Conservation (phyloP, 2,329 filamentous ascomycete genomes). For the Penicillium freii region DNA sequence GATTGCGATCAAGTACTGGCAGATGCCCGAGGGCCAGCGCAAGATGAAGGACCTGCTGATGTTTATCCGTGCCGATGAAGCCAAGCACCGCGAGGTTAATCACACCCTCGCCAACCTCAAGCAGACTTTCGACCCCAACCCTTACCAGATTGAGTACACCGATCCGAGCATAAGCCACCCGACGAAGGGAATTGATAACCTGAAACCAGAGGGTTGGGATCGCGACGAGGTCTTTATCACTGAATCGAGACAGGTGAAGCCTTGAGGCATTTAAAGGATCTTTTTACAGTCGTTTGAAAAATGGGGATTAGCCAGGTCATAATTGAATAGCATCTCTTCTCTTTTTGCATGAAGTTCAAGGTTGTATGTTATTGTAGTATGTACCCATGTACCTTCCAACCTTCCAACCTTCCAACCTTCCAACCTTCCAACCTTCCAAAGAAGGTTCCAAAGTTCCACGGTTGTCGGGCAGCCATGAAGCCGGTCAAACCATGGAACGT, state of each 20-base stretch:
- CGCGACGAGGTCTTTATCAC: conserved; percentile 68
- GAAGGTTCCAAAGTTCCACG: neutral
- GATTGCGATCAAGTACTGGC: conserved; percentile 89
- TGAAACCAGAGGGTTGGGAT: conserved; percentile 75
- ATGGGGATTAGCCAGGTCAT: neutral
- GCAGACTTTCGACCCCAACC: conserved; percentile 84
- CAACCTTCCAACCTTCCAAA: neutral
- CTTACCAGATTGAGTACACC: conserved; percentile 82
- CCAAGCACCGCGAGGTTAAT: conserved; percentile 89
- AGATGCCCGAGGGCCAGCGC: conserved; percentile 79
- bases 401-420: neutral
- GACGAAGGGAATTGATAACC: conserved; percentile 63
- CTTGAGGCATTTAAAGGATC: neutral
- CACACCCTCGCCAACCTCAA: conserved; percentile 89
- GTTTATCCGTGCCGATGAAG: conserved; percentile 88
- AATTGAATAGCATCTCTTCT: conserved; percentile 8
- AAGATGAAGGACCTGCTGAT: conserved; percentile 84
- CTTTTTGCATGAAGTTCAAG: neutral
- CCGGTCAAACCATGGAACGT: conserved; percentile 18
- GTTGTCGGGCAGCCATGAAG: neutral
- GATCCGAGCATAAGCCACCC: conserved; percentile 66
- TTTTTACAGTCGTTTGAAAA: neutral
- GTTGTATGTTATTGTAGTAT: neutral
- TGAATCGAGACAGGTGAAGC: neutral
- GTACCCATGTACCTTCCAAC: no score